Conservation (phyloP, 495 filamentous ascomycete genomes). For the Glarea lozoyensis region DNA sequence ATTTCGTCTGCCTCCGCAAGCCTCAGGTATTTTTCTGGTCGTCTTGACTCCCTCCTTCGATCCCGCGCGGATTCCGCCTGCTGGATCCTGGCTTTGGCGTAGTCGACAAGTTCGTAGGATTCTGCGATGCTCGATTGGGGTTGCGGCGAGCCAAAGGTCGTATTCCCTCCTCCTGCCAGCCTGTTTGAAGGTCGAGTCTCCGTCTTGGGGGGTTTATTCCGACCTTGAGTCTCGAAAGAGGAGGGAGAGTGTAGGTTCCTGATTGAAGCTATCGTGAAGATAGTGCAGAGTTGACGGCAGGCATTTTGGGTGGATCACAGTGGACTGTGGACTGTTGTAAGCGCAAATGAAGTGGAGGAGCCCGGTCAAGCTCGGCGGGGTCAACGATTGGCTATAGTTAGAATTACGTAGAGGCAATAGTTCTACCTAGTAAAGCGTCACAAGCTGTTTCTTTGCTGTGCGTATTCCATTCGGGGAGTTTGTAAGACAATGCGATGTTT, state of each 20-base stretch:
- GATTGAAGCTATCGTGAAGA: background rate
- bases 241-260: background rate
- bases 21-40: conserved; percentile 41
- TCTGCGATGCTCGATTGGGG: conserved; percentile 12
- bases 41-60: conserved; percentile 25
- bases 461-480: no score
- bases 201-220: conserved; percentile 8
- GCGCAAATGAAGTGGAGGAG: no score
- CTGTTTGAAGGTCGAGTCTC: conserved; percentile 7
- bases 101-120: conserved; percentile 21
- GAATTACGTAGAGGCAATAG: no score
- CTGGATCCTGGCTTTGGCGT: conserved; percentile 4
- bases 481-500: no score
- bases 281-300: no score
- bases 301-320: no score
- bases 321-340: no score
- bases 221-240: conserved; percentile 4
- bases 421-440: no score
- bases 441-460: no score
- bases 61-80: conserved; percentile 11
- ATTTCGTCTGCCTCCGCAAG: conserved; percentile 70
- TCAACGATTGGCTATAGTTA: no score
- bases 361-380: no score
- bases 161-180: conserved; percentile 14
- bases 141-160: conserved; percentile 1